Evolutionary conservation across 306 rosid species (phyloP).

Genomic region (Spatholobus suberectus): DNA sequence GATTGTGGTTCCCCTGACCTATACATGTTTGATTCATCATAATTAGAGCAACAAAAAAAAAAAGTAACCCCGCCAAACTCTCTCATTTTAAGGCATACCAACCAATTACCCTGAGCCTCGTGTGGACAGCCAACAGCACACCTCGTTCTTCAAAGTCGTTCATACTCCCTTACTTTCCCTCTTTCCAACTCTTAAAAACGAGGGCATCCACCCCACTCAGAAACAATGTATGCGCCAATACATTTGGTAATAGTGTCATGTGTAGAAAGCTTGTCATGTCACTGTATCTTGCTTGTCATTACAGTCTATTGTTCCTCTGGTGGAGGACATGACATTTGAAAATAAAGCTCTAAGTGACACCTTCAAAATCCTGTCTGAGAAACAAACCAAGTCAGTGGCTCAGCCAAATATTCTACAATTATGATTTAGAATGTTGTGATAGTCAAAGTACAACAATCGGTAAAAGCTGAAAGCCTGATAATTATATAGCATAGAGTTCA

Average conservation of each 20-base stretch:
- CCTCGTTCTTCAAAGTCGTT: constrained; percentile 31
- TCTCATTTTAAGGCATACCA: constrained; percentile 12
- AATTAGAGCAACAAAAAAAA: background rate
- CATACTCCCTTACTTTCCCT: constrained; percentile 29
- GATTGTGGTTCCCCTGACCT: constrained; percentile 33
- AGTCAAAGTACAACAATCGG: constrained; percentile 4
- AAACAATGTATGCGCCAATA: constrained; percentile 8
- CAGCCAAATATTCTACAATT: constrained; percentile 24
- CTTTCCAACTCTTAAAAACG: constrained; percentile 1
- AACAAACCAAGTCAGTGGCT: constrained; percentile 33
- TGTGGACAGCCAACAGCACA: constrained; percentile 25
- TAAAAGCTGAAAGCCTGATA: background rate
- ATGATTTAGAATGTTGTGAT: constrained; percentile 3
- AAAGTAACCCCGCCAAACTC: constrained; percentile 5
- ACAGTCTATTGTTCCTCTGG: constrained; percentile 32
- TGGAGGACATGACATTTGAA: constrained; percentile 15
- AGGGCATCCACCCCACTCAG: constrained; percentile 10
- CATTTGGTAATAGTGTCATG: constrained; percentile 13
- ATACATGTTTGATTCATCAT: constrained; percentile 29
- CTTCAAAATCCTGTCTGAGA: constrained; percentile 34
- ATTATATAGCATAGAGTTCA: constrained; percentile 20
- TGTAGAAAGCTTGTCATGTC: constrained; percentile 29
- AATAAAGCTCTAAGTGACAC: constrained; percentile 20
- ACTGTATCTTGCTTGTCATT: constrained; percentile 34
- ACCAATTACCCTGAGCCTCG: constrained; percentile 25